Percentiles rank a stretch among this genome's conserved stretches.
Evolutionary conservation across 495 filamentous ascomycete species (phyloP).

Genomic region (Xylona heveae): DNA sequence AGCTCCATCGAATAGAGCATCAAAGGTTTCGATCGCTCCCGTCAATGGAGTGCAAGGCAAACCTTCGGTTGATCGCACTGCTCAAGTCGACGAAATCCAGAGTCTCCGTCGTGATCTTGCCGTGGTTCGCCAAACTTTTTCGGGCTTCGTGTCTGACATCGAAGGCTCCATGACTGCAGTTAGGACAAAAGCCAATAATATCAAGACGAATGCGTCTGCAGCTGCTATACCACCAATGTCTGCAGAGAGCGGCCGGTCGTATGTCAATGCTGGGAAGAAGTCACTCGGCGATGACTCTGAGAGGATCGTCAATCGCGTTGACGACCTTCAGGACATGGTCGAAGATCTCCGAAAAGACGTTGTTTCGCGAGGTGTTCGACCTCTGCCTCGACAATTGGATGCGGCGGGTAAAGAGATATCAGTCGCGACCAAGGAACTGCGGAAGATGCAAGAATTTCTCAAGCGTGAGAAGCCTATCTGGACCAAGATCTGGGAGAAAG

Average conservation of each 20-base stretch:
- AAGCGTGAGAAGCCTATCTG: constrained; percentile 82
- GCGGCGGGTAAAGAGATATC: constrained; percentile 71
- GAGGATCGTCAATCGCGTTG: constrained; percentile 69
- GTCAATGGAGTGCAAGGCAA: constrained; percentile 7
- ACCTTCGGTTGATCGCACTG: constrained; percentile 3
- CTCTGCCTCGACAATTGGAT: constrained; percentile 79
- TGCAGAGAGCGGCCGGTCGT: constrained; percentile 53
- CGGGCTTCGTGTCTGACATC: constrained; percentile 71
- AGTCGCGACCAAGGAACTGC: constrained; percentile 61
- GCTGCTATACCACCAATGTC: constrained; percentile 39
- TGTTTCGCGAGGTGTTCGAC: constrained; percentile 77
- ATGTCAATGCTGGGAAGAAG: constrained; percentile 74
- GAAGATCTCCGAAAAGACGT: constrained; percentile 97
- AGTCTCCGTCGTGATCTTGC: constrained; percentile 77
- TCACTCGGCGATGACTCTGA: constrained; percentile 65
- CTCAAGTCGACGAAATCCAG: constrained; percentile 35
- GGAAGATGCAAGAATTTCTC: constrained; percentile 87
- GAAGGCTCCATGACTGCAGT: constrained; percentile 69
- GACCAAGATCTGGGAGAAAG: constrained; percentile 97
- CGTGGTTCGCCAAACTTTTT: constrained; percentile 81
- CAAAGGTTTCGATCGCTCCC: constrained; percentile 6
- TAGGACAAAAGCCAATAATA: constrained; percentile 51
- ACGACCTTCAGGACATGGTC: constrained; percentile 87
- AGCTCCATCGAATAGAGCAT: constrained; percentile 12
- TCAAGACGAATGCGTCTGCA: constrained; percentile 56